phyloP scores from a whole-genome alignment of 2,329 filamentous ascomycete species.

The Colletotrichum limetticola region DNA sequence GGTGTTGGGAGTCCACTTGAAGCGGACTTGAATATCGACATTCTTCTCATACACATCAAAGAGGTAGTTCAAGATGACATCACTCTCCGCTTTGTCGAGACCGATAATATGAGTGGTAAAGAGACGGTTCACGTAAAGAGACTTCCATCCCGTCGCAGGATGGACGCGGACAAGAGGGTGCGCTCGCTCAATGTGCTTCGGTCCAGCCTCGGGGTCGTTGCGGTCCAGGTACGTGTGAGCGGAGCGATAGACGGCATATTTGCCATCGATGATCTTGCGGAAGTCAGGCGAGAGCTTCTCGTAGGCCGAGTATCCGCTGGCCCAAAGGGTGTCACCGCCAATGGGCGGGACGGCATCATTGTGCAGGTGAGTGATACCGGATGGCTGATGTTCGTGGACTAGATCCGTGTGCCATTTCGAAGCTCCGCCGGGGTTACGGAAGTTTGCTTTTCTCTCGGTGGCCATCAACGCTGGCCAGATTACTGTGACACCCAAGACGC shows the following conservation, averaged over 20 bases:
- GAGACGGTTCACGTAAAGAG: conserved; percentile 76
- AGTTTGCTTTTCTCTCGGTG: conserved; percentile 68
- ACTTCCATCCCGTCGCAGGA: conserved; percentile 80
- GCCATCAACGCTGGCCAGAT: conserved; percentile 78
- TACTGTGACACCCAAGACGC: conserved; percentile 71
- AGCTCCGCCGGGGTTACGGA: conserved; percentile 75
- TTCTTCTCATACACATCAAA: conserved; percentile 76
- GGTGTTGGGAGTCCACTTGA: conserved; percentile 75
- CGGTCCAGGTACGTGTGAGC: conserved; percentile 76
- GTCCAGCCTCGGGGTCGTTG: conserved; percentile 68
- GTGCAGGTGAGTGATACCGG: conserved; percentile 76
- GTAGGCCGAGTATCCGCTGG: conserved; percentile 76
- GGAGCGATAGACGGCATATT: conserved; percentile 71
- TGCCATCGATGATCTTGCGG: conserved; percentile 76
- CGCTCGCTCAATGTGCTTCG: conserved; percentile 72
- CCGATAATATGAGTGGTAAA: conserved; percentile 78
- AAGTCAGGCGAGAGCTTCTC: conserved; percentile 78
- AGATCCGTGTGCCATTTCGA: conserved; percentile 78
- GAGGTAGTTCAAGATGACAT: conserved; percentile 73
- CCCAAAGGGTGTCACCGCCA: conserved; percentile 80
- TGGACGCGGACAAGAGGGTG: conserved; percentile 78
- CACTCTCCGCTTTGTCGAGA: conserved; percentile 75
- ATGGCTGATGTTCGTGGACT: conserved; percentile 76
- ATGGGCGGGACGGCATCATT: conserved; percentile 73
- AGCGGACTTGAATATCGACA: conserved; percentile 77